Evolutionary conservation across 768 basidiomycete species (phyloP), one percentile per base, ranked within the genome.

Genomic region (Candolleomyces aberdarensis): DNA sequence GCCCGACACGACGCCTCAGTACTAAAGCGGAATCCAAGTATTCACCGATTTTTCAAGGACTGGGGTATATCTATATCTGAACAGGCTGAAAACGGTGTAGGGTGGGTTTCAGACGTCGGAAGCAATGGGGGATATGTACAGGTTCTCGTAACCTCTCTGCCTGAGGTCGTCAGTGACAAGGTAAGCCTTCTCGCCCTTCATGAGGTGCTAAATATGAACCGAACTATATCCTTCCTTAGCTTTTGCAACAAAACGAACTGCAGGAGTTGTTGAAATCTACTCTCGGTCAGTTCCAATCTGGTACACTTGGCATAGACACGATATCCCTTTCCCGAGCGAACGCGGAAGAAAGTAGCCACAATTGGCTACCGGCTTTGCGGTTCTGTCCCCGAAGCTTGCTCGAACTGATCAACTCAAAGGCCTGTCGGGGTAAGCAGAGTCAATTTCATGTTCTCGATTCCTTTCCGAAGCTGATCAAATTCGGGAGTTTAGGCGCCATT

Each of bases 401-500:
- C 14, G 92, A 95, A 40, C 74, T 99, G 63, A 79, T 94, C 66
- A 96, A 98, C 72, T 97, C 95, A 10, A 96, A 94, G 75, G 97
- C 97, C 22, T 99, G 97, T 69, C 81, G 97, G 77, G 96, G 96
- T 89, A 69, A 65, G 82, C 71, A 51, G 7, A 26, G 19, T 48
- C 57, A 36, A 50, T 40, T 36, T 13, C 36, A 36, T 36, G 36
- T 36, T 36, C 36, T 36, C 43, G 56, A n/a, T 68, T 55, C 41
- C 51, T 31, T 19, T 47, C 46, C 32, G 20, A 56, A 48, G 22
- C 44, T 52, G 53, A 57, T 48, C 20, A 40, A 26, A 59, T 52
- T 43, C 59, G 60, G 50, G 60, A 51, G 59, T 62, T 20, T 70
- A 97, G 95, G 96, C 56, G 96, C 96, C 3, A 92, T 97, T 72